Base-by-base conservation (phyloP, 2,329 filamentous ascomycete genomes). In the Coniochaeta sp. region DNA sequence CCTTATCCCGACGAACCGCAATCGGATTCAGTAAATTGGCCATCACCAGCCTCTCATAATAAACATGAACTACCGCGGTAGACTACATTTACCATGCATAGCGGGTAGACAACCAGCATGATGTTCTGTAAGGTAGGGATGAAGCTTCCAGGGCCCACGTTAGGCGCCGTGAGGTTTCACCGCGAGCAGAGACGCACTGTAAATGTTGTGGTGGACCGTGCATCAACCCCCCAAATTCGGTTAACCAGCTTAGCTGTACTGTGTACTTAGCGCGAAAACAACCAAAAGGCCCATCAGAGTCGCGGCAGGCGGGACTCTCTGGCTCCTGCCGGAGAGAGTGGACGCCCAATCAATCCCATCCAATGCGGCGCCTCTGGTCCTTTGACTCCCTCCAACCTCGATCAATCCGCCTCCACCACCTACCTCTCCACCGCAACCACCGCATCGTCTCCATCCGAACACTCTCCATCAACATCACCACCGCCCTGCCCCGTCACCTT, bases 141-240 rank as follows among this genome's bases (percentile, higher is more conserved):
- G 24, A 52, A 52, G 22, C 47, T 52, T 47, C n/a, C n/a, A n/a
- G n/a, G n/a, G n/a, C n/a, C 24, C 6, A 17, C 17, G 30, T 55
- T 55, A 55, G 54, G 54, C 54, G 54, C 54, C 54, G 34, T 38
- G 12, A 19, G 26, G 54, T 55, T 55, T 55, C 54, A 55, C 32
- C n/a, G n/a, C 22, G 54, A 36, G 30, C 54, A 55, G 12, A 24
- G n/a, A 55, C 12, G 9, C 30, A 28, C 52, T 24, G 54, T 24
- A 55, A 17, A 36, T 55, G 54, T 55, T 55, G 19, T 55, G 54
- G 17, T 55, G 54, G 54, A 36, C 54, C 54, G 54, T 55, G 54
- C 54, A 16, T 30, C 14, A 3, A 30, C 10, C 6, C 16, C 3
- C 28, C 52, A 55, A 36, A 55, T 55, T 30, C 54, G 54, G 54